Base-by-base conservation (phyloP, 2,329 filamentous ascomycete species). In the Neophaeococcomyces mojaviensis region DNA sequence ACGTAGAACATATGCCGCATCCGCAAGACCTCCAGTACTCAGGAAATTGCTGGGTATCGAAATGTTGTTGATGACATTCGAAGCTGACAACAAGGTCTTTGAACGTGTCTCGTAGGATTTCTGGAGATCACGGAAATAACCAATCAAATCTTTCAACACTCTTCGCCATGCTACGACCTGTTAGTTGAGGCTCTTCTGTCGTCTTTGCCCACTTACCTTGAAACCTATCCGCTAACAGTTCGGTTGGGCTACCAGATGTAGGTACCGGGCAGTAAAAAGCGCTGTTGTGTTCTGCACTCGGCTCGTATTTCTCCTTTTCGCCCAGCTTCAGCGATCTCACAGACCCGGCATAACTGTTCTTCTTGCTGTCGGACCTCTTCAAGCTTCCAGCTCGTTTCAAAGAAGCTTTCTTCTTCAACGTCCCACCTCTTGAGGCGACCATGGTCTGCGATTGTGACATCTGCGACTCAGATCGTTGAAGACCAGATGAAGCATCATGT, bases 121-220 rank as follows among this genome's bases (percentile, higher is more conserved):
- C 61, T 95, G 88, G 38, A 97, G 81, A 64, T 97, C 92, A 58
- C 87, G 82, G 64, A 96, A 97, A 64, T 95, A 97, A 47, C 85
- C 72, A 55, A 97, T 95, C 36, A 97, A 74, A 55, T 96, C 89
- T 64, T 97, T 97, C 44, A 98, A 77, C 12, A 96, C 77, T 70
- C 94, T 95, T 58, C 92, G 81, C 92, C 92, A 98, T 42, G 86
- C 88, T 94, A 53, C 7, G n/a, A 47, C 12, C 22, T 18, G 28
- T 22, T 9, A 46, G 26, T 46, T 48, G 7, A 45, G 28, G 38
- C 16, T 39, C 18, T 24, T 8, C 13, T 16, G 7, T 28, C 19
- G 39, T 16, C 32, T 18, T 18, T 18, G 1, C 4, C 18, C 9
- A 26, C 78, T 49, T 74, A 88, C 88, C 78, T 72, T 96, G 86